Conservation (phyloP, 2,329 filamentous ascomycete genomes). For the Arthrobotrys conoides region DNA sequence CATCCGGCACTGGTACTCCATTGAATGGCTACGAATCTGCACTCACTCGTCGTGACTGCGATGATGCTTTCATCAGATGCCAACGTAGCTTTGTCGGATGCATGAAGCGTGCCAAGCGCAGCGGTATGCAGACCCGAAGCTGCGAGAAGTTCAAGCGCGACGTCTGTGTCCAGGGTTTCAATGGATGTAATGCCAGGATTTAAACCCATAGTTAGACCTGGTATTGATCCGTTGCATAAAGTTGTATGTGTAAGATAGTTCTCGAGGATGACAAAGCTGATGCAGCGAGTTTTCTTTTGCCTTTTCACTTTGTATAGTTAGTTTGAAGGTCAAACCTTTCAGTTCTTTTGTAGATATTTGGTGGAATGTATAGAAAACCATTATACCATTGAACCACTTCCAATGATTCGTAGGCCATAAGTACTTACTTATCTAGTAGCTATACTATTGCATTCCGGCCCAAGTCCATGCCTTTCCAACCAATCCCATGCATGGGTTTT, state of each 20-base stretch:
- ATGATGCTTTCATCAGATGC: slow-evolving; percentile 44
- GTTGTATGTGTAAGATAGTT: slow-evolving; percentile 35
- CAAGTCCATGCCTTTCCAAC: too few relatives aligned
- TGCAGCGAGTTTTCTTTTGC: slow-evolving; percentile 8
- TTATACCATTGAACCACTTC: not conserved
- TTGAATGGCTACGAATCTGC: slow-evolving; percentile 44
- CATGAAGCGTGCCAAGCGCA: slow-evolving; percentile 57
- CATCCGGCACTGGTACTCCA: slow-evolving; percentile 46
- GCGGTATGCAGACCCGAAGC: slow-evolving; percentile 52
- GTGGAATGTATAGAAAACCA: slow-evolving; percentile 22
- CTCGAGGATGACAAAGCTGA: slow-evolving; percentile 18
- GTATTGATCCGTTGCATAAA: not conserved
- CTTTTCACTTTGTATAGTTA: slow-evolving; percentile 19
- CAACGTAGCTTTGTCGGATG: slow-evolving; percentile 49
- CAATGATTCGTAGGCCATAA: too few relatives aligned
- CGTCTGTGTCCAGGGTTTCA: slow-evolving; percentile 41
- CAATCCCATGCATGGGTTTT: too few relatives aligned
- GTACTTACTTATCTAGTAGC: too few relatives aligned
- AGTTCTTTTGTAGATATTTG: slow-evolving; percentile 56
- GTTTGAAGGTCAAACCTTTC: slow-evolving; percentile 11
- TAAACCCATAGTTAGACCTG: slow-evolving; percentile 11
- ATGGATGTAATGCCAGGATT: slow-evolving; percentile 44
- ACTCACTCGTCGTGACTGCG: slow-evolving; percentile 51
- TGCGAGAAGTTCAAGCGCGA: slow-evolving; percentile 59
- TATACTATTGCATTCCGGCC: too few relatives aligned